Evolutionary conservation across 2,329 filamentous ascomycete genomes (phyloP), one percentile per base, ranked within the genome.

Genomic region (Zymoseptoria brevis): DNA sequence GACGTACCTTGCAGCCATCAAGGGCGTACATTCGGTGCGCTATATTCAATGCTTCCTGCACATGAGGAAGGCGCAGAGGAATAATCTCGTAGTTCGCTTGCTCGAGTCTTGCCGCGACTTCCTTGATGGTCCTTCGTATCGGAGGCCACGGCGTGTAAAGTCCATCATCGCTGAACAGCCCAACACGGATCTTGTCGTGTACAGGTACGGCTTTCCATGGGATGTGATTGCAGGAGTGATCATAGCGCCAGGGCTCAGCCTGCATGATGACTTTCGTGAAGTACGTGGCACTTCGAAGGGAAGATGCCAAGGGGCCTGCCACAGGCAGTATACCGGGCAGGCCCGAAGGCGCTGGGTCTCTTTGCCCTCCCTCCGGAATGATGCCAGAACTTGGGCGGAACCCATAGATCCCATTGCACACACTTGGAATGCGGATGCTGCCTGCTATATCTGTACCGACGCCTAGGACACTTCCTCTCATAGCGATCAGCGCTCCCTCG

Each of bases 341-440:
- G n/a, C 57, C 58, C 65, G 64, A 68, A 71, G 19, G 77, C 62
- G 63, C 75, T 72, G 54, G 54, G 11, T 26, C 48, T 13, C 52
- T 57, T 77, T 71, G 41, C 79, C 57, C 45, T 80, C 55, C 64
- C 30, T 63, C 64, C 13, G 65, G 62, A 8, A 67, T 49, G 4
- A 64, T 29, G 22, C 55, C 41, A 1, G 49, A 51, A 19, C 54
- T 64, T 1, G 66, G 65, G 16, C 59, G 51, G 50, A 72, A 65
- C 5, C 71, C 70, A 30, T 64, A 71, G 21, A 71, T 66, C 8
- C 69, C 71, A 51, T 74, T 74, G 74, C 91, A 93, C 67, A 96
- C 91, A 59, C 96, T 88, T 73, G 88, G 93, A 72, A 96, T 94
- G 67, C 86, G 84, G 69, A 95, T 87, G 57, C 74, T 77, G 1